Conservation (phyloP, 2,329 filamentous ascomycete genomes). For the Aspergillus cejpii region DNA sequence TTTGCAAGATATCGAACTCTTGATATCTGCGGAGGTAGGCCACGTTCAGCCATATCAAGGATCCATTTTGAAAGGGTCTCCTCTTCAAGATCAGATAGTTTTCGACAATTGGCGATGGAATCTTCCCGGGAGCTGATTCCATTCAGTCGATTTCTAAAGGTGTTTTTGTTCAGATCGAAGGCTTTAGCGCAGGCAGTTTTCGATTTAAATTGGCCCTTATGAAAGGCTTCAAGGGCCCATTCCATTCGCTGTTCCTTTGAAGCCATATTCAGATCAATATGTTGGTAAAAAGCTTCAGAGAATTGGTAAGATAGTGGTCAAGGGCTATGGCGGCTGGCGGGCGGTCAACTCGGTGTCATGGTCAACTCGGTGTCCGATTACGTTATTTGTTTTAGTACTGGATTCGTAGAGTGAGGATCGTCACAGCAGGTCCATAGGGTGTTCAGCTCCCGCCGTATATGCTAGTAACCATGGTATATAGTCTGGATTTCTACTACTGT, state of each 20-base stretch:
- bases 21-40: neutral
- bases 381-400: too few species aligned
- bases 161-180: neutral
- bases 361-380: too few species aligned
- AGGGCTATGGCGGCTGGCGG: too few species aligned
- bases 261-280: too few species aligned
- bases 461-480: too few species aligned
- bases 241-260: slow-evolving; percentile 5
- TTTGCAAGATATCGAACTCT: neutral
- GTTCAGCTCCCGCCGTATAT: too few species aligned
- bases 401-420: too few species aligned
- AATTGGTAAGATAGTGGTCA: too few species aligned
- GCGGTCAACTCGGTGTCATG: too few species aligned
- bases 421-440: too few species aligned
- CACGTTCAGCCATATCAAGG: neutral
- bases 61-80: neutral
- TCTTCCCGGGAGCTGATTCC: neutral
- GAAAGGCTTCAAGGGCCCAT: neutral
- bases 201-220: neutral
- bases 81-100: neutral
- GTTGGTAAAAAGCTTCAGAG: too few species aligned
- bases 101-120: neutral
- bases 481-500: too few species aligned
- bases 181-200: neutral
- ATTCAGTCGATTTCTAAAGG: neutral